Conservation (phyloP, 306 rosid species). For the Cajanus cajan region DNA sequence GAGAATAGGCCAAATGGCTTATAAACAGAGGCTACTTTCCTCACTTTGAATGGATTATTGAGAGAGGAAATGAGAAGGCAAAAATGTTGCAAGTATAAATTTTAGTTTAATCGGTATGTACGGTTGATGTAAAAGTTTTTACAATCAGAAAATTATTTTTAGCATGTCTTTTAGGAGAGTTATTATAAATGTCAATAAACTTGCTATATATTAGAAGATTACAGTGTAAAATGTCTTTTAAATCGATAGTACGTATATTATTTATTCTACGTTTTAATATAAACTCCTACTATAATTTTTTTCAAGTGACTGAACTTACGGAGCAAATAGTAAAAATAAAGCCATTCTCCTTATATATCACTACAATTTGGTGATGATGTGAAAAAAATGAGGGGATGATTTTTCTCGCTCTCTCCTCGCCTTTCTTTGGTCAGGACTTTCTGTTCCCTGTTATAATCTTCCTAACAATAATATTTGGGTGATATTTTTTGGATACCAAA, state of each 20-base stretch:
- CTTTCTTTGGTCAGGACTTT: background rate
- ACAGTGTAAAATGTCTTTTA: background rate
- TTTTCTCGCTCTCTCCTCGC: background rate
- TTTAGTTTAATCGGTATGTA: background rate
- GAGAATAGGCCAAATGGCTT: constrained; percentile 4
- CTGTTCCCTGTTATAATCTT: background rate
- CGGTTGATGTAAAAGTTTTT: background rate
- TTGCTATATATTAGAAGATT: too few species aligned
- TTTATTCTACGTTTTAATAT: background rate
- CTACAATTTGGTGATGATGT: background rate
- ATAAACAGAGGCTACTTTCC: background rate
- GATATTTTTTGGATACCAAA: too few species aligned
- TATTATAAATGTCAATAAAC: background rate
- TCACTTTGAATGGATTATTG: background rate
- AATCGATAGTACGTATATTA: background rate
- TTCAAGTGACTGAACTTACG: background rate
- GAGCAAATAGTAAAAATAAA: background rate
- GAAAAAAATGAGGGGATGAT: background rate
- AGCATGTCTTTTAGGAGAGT: background rate
- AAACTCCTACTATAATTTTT: background rate
- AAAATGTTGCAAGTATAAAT: background rate
- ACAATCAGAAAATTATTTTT: background rate
- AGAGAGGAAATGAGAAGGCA: constrained; percentile 1
- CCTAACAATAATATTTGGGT: background rate
- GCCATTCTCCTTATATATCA: background rate